These are phyloP conservation scores for Scheffersomyces ergatensis DNA, from an alignment of 805 yeast genomes.

Conservation along the genomic window DNA sequence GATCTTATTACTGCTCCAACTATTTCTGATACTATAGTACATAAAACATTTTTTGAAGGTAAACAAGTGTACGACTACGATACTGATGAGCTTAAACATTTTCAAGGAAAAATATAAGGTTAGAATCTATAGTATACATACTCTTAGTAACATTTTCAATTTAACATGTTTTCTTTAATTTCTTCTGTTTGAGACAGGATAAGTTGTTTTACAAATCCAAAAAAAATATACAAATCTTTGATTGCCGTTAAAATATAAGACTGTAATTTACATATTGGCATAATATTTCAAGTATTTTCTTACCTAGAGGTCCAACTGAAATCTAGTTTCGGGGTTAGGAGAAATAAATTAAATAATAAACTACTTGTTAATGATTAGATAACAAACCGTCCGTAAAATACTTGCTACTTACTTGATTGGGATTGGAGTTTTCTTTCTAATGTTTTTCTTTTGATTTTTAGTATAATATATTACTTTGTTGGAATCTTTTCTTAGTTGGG, in stretches of 20 bases:
- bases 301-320: no score
- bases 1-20: constrained; percentile 14
- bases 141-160: neutral
- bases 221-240: neutral
- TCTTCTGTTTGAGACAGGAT: neutral
- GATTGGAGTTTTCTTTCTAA: neutral
- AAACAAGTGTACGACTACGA: constrained; percentile 19
- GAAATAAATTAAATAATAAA: no score
- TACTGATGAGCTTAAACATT: constrained; percentile 18
- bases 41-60: constrained; percentile 20
- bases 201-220: neutral
- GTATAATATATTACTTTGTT: neutral
- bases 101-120: constrained; percentile 12
- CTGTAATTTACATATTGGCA: no score
- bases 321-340: no score
- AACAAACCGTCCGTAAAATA: no score
- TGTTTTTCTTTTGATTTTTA: neutral
- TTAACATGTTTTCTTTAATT: neutral
- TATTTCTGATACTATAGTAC: constrained; percentile 16
- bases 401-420: neutral
- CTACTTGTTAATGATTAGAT: no score
- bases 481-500: neutral
- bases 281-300: no score
- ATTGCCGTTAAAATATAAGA: no score
- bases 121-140: constrained; percentile 1